Evolutionary conservation across 1,284 basidiomycete species (phyloP), one percentile per base, ranked within the genome.

Genomic region (Boletus smithii): DNA sequence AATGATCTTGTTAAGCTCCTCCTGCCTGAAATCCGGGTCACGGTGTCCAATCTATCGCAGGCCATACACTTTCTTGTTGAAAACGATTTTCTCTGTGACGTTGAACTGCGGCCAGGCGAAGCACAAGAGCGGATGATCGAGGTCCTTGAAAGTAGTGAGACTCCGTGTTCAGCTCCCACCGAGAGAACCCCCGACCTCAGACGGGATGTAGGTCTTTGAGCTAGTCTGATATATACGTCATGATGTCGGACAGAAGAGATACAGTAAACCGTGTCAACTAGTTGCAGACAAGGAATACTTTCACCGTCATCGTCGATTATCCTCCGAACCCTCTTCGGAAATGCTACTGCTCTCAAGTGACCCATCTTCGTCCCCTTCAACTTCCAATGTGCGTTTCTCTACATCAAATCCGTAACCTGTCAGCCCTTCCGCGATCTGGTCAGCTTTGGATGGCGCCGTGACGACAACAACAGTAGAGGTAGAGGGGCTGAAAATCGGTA

Each of bases 31-130:
- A 93, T 97, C 42, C 81, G 85, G 23, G 81, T 92, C 60, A 95
- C 95, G 0, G 79, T 97, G 5, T 92, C 91, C 3, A 95, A 97
- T 65, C 74, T 98, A 2, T 91, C 93, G 0, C 95, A 98, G 68
- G 91, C 90, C 3, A 90, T 98, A 59, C 84, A 83, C 27, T 99
- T 98, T 68, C 69, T 98, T 13, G 91, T 92, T 3, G 88, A 91
- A 53, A 99, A 99, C 58, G 83, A 93, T 59, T 95, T 95, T 71
- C 72, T 99, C 13, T 71, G 78, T 38, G 79, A 80, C 39, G 92
- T 97, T 1, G 95, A 98, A 68, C 68, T 88, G 17, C 77, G 77
- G 37, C 83, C 86, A 11, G 95, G 95, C 0, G 80, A 93, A 60
- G 86, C 88, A 2, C 73, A 79, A 20, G 79, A 85, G 49, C 76